phyloP scores from a whole-genome alignment of 1,284 basidiomycete species.

The Ustilago lituana region DNA sequence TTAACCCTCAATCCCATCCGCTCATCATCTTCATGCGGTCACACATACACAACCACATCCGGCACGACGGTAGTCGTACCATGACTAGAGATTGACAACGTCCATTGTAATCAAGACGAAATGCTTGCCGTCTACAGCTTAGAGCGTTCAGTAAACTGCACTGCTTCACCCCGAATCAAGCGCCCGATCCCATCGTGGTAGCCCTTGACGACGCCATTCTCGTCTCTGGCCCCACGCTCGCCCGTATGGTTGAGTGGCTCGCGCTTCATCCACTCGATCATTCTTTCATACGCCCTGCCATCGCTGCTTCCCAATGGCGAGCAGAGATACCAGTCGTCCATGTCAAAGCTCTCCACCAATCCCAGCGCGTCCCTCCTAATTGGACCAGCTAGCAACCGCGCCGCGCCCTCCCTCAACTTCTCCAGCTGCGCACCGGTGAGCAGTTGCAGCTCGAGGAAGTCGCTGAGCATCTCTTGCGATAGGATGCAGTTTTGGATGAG shows the following conservation, averaged over 20 bases:
- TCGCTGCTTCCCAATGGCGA: conserved; percentile 52
- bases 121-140: too few relatives aligned
- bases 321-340: conserved; percentile 61
- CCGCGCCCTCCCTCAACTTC: conserved; percentile 17
- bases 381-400: conserved; percentile 24
- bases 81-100: too few relatives aligned
- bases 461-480: conserved; percentile 12
- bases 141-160: conserved; percentile 32
- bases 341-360: conserved; percentile 54
- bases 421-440: conserved; percentile 22
- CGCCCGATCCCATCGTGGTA: conserved; percentile 50
- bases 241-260: conserved; percentile 56
- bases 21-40: neutral
- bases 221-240: conserved; percentile 44
- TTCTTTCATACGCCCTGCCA: conserved; percentile 52
- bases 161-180: conserved; percentile 51
- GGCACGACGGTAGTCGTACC: too few relatives aligned
- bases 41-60: too few relatives aligned
- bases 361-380: conserved; percentile 44
- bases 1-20: too few relatives aligned
- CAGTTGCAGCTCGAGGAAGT: conserved; percentile 32
- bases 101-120: too few relatives aligned
- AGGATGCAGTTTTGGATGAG: conserved; percentile 52
- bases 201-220: conserved; percentile 53
- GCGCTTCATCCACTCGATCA: conserved; percentile 60